phyloP scores from a whole-genome alignment of 2,329 filamentous ascomycete species.

The Penicillium palitans region DNA sequence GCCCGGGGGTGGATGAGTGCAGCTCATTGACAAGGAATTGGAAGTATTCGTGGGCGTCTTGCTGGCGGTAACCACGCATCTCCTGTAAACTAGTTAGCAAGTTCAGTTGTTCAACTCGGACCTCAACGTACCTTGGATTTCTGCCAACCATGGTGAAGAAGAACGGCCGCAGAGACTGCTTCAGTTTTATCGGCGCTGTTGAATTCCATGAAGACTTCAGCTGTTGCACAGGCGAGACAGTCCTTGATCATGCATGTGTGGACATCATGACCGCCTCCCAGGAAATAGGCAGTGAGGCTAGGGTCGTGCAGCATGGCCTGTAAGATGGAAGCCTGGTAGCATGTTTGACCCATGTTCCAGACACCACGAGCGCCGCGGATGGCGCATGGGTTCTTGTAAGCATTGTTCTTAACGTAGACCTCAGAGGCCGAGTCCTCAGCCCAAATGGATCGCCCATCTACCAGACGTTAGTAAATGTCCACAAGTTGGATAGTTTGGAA shows the following conservation, averaged over 20 bases:
- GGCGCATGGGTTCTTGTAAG: slow-evolving; percentile 75
- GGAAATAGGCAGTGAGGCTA: slow-evolving; percentile 84
- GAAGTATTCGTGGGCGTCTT: slow-evolving; percentile 97
- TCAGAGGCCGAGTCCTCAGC: slow-evolving; percentile 62
- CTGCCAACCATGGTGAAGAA: slow-evolving; percentile 67
- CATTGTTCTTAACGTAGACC: slow-evolving; percentile 74
- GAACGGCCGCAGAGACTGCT: slow-evolving; percentile 85
- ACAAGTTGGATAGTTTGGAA: background rate
- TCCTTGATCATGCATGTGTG: slow-evolving; percentile 61
- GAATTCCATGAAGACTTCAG: slow-evolving; percentile 64
- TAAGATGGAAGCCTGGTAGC: slow-evolving; percentile 95
- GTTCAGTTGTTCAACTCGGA: background rate
- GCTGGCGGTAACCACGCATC: slow-evolving; percentile 86
- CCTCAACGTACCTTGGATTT: slow-evolving; percentile 20
- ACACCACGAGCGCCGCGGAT: slow-evolving; percentile 87
- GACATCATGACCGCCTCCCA: slow-evolving; percentile 83
- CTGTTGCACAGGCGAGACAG: slow-evolving; percentile 62
- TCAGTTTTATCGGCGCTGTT: slow-evolving; percentile 68
- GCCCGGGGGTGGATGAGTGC: slow-evolving; percentile 73
- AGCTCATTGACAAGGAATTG: slow-evolving; percentile 92
- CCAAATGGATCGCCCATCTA: slow-evolving; percentile 38
- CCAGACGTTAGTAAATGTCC: slow-evolving; percentile 4
- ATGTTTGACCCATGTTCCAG: slow-evolving; percentile 97
- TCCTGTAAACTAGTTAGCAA: slow-evolving; percentile 48
- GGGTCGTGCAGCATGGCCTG: slow-evolving; percentile 94